Evolutionary conservation across 1,284 basidiomycete species (phyloP).

Genomic region (Moesziomyces globuligerus): DNA sequence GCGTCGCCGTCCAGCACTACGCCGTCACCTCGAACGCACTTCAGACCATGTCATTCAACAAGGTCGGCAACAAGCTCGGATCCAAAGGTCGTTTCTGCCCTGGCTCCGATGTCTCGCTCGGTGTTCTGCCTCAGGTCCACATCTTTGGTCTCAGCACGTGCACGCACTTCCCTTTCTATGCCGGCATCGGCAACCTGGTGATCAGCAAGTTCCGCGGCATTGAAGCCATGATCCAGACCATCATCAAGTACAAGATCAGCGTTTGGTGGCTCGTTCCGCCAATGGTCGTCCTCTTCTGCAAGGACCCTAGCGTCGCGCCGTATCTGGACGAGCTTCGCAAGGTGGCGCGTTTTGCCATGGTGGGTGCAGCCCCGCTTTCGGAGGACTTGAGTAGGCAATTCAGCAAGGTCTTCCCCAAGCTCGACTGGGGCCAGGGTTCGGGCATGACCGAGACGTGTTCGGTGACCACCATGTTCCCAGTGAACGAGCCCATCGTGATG

Average conservation of each 20-base stretch:
- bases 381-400: conserved; percentile 56
- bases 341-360: conserved; percentile 51
- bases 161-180: conserved; percentile 62
- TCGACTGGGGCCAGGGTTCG: conserved; percentile 59
- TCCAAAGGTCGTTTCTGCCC: conserved; percentile 46
- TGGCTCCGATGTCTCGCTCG: conserved; percentile 52
- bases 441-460: conserved; percentile 63
- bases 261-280: conserved; percentile 56
- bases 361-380: conserved; percentile 55
- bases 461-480: conserved; percentile 65
- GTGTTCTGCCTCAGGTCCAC: conserved; percentile 52
- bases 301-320: conserved; percentile 51
- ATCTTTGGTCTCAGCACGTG: conserved; percentile 62
- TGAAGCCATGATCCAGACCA: conserved; percentile 55
- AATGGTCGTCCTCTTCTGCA: conserved; percentile 53
- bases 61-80: conserved; percentile 33
- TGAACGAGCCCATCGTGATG: conserved; percentile 61
- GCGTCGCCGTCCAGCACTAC: conserved; percentile 63
- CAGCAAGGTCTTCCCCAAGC: conserved; percentile 36
- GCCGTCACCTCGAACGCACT: conserved; percentile 59
- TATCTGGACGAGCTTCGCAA: conserved; percentile 54
- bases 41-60: conserved; percentile 64
- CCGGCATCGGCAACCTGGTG: conserved; percentile 56
- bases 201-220: conserved; percentile 57
- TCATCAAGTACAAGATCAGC: conserved; percentile 59